These are phyloP conservation scores for Citrus medica DNA, from an alignment of 345 rosid genomes.

Conservation along the genomic window DNA sequence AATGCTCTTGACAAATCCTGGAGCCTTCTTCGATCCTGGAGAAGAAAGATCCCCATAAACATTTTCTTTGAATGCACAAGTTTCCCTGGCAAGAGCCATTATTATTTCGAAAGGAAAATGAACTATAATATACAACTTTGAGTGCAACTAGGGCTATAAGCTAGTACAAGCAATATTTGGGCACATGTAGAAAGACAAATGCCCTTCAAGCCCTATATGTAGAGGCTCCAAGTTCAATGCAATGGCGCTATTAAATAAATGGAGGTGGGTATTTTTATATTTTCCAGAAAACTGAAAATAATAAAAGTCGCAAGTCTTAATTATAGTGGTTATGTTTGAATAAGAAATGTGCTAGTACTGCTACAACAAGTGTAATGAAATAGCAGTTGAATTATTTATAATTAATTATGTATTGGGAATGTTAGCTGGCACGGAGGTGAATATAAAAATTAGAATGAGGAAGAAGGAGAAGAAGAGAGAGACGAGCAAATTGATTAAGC, in stretches of 20 bases:
- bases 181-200: constrained; percentile 11
- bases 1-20: constrained; percentile 21
- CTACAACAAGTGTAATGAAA: constrained; percentile 4
- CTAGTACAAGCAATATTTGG: constrained; percentile 1
- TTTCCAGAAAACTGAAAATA: not conserved
- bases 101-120: constrained; percentile 25
- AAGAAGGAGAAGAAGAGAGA: not conserved
- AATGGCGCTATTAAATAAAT: not conserved
- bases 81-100: constrained; percentile 51
- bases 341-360: not conserved
- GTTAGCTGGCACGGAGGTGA: constrained; percentile 46
- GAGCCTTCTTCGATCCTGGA: constrained; percentile 23
- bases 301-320: too few relatives aligned
- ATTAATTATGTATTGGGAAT: constrained; percentile 32
- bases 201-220: constrained; percentile 15
- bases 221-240: constrained; percentile 6
- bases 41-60: constrained; percentile 35
- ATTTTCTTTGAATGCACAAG: constrained; percentile 20
- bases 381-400: not conserved
- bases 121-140: not conserved
- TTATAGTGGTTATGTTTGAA: too few relatives aligned
- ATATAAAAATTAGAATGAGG: constrained; percentile 1
- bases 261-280: not conserved
- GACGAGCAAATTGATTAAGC: not conserved
- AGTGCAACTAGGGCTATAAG: not conserved